Evolutionary conservation across 805 yeast genomes (phyloP).

Genomic region (Wickerhamiella nectarea): DNA sequence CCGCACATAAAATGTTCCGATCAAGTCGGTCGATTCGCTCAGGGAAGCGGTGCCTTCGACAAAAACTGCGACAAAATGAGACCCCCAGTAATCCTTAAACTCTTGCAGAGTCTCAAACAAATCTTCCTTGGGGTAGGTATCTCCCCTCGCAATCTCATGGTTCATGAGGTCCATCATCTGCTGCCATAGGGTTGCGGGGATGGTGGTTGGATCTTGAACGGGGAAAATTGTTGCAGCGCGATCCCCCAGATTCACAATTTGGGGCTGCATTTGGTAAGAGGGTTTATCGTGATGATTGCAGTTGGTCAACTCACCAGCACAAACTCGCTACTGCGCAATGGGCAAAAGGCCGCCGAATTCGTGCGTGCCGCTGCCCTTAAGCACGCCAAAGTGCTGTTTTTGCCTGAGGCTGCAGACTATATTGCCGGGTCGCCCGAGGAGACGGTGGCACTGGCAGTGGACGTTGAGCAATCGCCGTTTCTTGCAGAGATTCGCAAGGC

Average conservation of each 20-base stretch:
- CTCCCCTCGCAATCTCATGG: constrained; percentile 53
- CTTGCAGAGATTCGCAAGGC: constrained; percentile 33
- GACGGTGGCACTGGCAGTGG: constrained; percentile 43
- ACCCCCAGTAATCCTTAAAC: constrained; percentile 55
- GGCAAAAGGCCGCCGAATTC: constrained; percentile 41
- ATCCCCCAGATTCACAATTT: constrained; percentile 17
- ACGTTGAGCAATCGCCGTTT: constrained; percentile 32
- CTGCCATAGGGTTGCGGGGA: constrained; percentile 39
- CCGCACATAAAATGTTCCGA: constrained; percentile 70
- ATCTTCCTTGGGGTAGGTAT: constrained; percentile 49
- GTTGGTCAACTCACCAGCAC: constrained; percentile 81
- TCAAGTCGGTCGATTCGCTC: constrained; percentile 27
- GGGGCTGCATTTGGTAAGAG: background rate
- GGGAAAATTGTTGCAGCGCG: constrained; percentile 48
- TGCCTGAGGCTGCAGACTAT: constrained; percentile 92
- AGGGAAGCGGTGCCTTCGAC: constrained; percentile 31
- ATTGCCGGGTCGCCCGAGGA: constrained; percentile 57
- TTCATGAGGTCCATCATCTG: constrained; percentile 43
- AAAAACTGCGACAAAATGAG: constrained; percentile 50
- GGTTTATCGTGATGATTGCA: constrained; percentile 35
- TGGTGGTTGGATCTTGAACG: constrained; percentile 32
- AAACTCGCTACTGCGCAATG: constrained; percentile 45
- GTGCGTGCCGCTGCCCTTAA: constrained; percentile 48
- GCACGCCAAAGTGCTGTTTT: constrained; percentile 56
- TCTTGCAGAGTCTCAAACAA: constrained; percentile 32